phyloP scores from a whole-genome alignment of 176 grass and related monocot genomes.

The Dactylis glomerata region DNA sequence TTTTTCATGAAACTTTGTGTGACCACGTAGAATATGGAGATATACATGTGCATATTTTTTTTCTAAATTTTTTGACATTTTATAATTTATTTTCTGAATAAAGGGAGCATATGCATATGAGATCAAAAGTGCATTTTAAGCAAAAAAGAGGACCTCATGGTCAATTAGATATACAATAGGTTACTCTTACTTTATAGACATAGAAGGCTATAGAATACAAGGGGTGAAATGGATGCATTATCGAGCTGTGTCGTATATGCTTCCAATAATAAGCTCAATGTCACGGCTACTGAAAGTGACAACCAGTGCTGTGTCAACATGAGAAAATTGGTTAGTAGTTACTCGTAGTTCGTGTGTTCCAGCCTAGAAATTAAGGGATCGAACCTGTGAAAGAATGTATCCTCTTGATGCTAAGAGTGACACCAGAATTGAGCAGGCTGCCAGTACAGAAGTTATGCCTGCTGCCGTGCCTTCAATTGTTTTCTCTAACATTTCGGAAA shows the following conservation, averaged over 20 bases:
- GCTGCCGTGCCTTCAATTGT: conserved; percentile 96
- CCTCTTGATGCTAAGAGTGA: conserved; percentile 79
- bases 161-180: conserved; percentile 25
- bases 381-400: conserved; percentile 92
- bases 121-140: no score
- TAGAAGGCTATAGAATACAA: conserved; percentile 86
- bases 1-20: no score
- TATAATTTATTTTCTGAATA: no score
- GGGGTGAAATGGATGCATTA: conserved; percentile 94
- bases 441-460: conserved; percentile 87
- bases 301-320: conserved; percentile 71
- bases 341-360: not conserved
- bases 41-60: no score
- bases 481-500: conserved; percentile 56
- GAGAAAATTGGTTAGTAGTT: conserved; percentile 25
- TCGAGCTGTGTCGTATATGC: conserved; percentile 89
- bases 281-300: conserved; percentile 76
- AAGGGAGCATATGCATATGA: no score
- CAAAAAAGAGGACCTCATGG: conserved; percentile 24
- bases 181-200: conserved; percentile 51
- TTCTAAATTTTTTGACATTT: no score
- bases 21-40: no score
- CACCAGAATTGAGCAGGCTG: conserved; percentile 71
- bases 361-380: not conserved
- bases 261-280: conserved; percentile 73